phyloP scores from a whole-genome alignment of 164 flowering plant species.

The Chimonanthus praecox region DNA sequence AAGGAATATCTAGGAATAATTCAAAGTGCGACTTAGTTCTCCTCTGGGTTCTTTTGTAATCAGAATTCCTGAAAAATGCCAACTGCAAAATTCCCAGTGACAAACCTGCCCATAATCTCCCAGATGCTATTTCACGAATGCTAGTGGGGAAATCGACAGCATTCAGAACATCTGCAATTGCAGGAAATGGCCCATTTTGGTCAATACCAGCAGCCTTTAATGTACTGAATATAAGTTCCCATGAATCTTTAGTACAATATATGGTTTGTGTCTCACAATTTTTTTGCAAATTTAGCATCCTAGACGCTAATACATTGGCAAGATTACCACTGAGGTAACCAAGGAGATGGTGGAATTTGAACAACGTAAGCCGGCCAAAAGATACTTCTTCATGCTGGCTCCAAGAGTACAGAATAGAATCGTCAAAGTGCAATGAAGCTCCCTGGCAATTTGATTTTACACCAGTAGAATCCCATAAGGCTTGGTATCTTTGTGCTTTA shows the following conservation, averaged over 20 bases:
- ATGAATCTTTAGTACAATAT: constrained; percentile 19
- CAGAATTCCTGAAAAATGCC: constrained; percentile 46
- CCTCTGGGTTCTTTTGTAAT: constrained; percentile 26
- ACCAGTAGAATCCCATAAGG: constrained; percentile 39
- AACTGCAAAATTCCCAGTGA: constrained; percentile 41
- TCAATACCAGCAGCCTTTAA: constrained; percentile 39
- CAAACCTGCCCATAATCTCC: constrained; percentile 49
- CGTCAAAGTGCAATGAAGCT: constrained; percentile 13
- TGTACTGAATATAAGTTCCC: constrained; percentile 32
- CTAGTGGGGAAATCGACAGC: constrained; percentile 46
- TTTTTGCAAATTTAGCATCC: constrained; percentile 10
- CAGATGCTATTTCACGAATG: constrained; percentile 51
- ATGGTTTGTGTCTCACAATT: background rate
- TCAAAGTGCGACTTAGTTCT: constrained; percentile 23
- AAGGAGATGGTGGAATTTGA: constrained; percentile 39
- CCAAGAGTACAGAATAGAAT: constrained; percentile 18
- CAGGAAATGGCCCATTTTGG: constrained; percentile 23
- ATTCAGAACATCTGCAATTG: constrained; percentile 26
- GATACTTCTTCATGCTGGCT: constrained; percentile 32
- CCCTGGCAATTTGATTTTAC: constrained; percentile 16
- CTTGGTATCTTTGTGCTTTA: constrained; percentile 51
- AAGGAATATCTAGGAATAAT: constrained; percentile 45
- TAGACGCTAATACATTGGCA: constrained; percentile 17
- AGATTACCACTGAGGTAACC: constrained; percentile 40
- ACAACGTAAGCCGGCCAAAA: constrained; percentile 30